These are phyloP conservation scores for Penicilliopsis zonata DNA, from an alignment of 495 filamentous ascomycete genomes.

Conservation along the genomic window DNA sequence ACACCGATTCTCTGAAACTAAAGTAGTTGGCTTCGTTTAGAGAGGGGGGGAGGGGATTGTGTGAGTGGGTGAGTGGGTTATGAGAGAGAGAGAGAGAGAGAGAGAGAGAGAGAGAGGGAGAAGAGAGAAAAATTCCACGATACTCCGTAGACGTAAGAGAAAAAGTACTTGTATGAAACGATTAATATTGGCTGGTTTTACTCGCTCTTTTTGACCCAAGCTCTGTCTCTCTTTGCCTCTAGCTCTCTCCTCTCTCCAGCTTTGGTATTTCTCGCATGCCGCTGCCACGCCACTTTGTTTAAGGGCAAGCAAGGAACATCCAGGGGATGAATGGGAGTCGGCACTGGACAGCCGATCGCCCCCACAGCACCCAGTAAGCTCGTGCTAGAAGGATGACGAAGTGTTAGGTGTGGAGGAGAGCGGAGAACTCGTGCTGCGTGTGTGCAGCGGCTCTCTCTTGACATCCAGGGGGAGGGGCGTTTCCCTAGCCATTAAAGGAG, in stretches of 20 bases:
- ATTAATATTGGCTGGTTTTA: neutral
- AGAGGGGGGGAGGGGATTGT: conserved; percentile 6
- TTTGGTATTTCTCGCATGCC: conserved; percentile 1
- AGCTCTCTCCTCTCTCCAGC: neutral
- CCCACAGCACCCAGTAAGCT: conserved; percentile 15
- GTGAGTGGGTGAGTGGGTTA: too few relatives aligned
- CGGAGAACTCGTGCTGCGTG: conserved; percentile 9
- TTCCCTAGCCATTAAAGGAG: too few relatives aligned
- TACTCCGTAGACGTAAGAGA: too few relatives aligned
- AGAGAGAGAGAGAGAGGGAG: neutral
- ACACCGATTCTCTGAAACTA: too few relatives aligned
- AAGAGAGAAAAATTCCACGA: neutral
- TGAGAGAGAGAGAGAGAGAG: too few relatives aligned
- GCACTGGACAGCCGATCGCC: conserved; percentile 16
- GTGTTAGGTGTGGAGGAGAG: conserved; percentile 6
- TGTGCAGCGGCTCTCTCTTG: neutral
- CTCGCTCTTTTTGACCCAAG: too few relatives aligned
- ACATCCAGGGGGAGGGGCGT: too few relatives aligned
- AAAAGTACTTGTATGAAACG: too few relatives aligned
- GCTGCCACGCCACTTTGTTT: conserved; percentile 11
- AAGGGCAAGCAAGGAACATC: conserved; percentile 5
- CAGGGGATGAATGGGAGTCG: conserved; percentile 9
- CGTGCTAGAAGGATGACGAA: conserved; percentile 8
- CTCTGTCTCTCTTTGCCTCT: neutral
- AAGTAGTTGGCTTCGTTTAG: too few relatives aligned